Evolutionary conservation across 768 basidiomycete species (phyloP).

Genomic region (Panaeolus cyanescens): DNA sequence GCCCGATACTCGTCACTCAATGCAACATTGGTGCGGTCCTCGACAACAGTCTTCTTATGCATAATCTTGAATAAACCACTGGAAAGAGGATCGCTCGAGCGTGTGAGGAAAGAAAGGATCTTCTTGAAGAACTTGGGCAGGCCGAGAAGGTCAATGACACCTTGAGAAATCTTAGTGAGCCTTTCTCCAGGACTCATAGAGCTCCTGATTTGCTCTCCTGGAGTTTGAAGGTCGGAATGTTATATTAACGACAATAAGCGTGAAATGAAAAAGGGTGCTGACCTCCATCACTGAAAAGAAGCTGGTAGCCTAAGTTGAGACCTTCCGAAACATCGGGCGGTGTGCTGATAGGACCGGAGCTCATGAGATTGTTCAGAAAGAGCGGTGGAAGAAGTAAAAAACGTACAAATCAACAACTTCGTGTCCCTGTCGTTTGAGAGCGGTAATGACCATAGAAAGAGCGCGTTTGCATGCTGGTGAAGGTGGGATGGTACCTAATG

Average conservation of each 20-base stretch:
- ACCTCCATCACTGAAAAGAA: conserved; percentile 62
- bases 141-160: conserved; percentile 33
- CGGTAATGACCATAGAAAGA: conserved; percentile 48
- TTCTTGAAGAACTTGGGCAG: conserved; percentile 44
- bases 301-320: conserved; percentile 52
- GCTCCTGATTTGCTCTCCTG: conserved; percentile 47
- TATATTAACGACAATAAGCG: conserved; percentile 9
- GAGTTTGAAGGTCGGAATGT: conserved; percentile 2
- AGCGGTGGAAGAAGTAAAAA: neutral
- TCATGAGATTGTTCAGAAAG: conserved; percentile 4
- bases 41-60: conserved; percentile 49
- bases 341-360: conserved; percentile 16
- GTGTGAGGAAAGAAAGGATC: conserved; percentile 40
- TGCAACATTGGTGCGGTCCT: conserved; percentile 51
- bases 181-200: conserved; percentile 34
- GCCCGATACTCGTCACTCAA: conserved; percentile 45
- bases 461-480: conserved; percentile 67
- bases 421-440: conserved; percentile 60
- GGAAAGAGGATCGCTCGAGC: conserved; percentile 37
- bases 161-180: conserved; percentile 29
- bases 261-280: conserved; percentile 13
- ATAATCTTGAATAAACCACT: conserved; percentile 38
- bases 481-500: conserved; percentile 55
- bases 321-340: conserved; percentile 55
- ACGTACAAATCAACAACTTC: conserved; percentile 65